A percentile compares a stretch with the other conserved stretches of the same genome.
Conservation (phyloP, 192 early-diverging fungal genomes). For the Dissophora globulifera region DNA sequence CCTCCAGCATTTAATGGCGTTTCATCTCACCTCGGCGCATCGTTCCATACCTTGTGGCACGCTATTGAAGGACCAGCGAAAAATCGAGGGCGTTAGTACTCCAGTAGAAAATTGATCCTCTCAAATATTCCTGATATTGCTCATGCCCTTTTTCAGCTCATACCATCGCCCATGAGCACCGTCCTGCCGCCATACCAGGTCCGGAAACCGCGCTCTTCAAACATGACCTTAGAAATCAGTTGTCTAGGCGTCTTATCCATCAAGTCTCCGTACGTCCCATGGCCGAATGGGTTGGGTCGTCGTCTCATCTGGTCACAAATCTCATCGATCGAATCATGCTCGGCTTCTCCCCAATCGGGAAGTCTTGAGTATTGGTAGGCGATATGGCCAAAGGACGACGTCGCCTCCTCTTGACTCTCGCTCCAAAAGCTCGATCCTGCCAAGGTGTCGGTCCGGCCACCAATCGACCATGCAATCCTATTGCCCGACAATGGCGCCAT, state of each 20-base stretch:
- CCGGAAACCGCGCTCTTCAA: slow-evolving; percentile 41
- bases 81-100: neutral
- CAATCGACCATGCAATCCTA: slow-evolving; percentile 44
- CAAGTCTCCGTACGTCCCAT: slow-evolving; percentile 43
- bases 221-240: slow-evolving; percentile 43
- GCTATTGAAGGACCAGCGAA: slow-evolving; percentile 3
- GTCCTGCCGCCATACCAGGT: slow-evolving; percentile 46
- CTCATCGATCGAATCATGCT: slow-evolving; percentile 38
- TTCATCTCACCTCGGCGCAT: no score
- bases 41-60: slow-evolving; percentile 39
- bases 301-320: slow-evolving; percentile 37
- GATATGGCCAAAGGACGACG: slow-evolving; percentile 8
- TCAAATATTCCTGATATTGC: neutral
- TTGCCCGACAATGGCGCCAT: slow-evolving; percentile 40
- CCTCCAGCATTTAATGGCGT: no score
- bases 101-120: neutral
- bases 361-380: slow-evolving; percentile 13
- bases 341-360: slow-evolving; percentile 41
- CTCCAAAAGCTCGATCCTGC: slow-evolving; percentile 32
- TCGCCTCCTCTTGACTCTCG: slow-evolving; percentile 38
- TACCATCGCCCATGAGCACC: slow-evolving; percentile 52
- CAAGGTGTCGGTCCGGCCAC: slow-evolving; percentile 22
- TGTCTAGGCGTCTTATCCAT: slow-evolving; percentile 35
- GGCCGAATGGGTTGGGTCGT: slow-evolving; percentile 33
- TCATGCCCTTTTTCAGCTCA: neutral